These are phyloP conservation scores for Salvia rosmarinus DNA, from an alignment of 257 asterid species.

Conservation along the genomic window DNA sequence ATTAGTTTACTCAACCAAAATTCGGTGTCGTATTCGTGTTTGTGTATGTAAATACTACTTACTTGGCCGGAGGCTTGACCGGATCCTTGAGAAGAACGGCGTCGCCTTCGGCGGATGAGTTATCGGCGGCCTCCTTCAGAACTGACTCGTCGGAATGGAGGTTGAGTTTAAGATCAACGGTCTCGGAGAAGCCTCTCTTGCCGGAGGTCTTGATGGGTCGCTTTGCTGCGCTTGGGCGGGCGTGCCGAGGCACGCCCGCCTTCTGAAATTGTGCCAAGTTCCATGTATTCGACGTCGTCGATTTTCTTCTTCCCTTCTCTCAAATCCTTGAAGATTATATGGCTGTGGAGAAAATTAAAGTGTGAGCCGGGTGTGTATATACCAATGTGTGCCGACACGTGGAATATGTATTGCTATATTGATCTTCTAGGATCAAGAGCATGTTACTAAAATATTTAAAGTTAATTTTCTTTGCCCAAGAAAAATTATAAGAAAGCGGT, in stretches of 20 bases:
- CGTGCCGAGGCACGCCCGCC: constrained; percentile 65
- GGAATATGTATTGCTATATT: constrained; percentile 38
- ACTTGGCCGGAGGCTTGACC: constrained; percentile 65
- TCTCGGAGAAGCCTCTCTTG: constrained; percentile 60
- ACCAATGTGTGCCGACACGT: constrained; percentile 61
- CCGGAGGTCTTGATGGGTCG: constrained; percentile 43
- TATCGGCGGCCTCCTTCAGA: constrained; percentile 41
- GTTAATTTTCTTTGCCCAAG: constrained; percentile 23
- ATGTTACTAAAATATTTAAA: constrained; percentile 64
- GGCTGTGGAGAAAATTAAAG: neutral
- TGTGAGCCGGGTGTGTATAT: constrained; percentile 31
- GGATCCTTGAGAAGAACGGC: constrained; percentile 44
- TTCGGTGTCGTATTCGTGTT: neutral
- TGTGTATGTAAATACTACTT: neutral
- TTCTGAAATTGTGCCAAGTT: constrained; percentile 46
- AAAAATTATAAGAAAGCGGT: neutral
- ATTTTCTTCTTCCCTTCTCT: neutral
- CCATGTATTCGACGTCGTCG: constrained; percentile 27
- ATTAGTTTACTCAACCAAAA: too few species aligned
- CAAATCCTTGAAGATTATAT: neutral
- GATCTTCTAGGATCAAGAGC: constrained; percentile 74
- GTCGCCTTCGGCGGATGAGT: constrained; percentile 33
- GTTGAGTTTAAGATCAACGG: constrained; percentile 65
- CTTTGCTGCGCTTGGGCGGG: constrained; percentile 44
- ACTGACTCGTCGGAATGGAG: constrained; percentile 51